These are phyloP conservation scores for Trichoderma citrinoviride DNA, from an alignment of 2,329 filamentous ascomycete species.

Conservation along the genomic window DNA sequence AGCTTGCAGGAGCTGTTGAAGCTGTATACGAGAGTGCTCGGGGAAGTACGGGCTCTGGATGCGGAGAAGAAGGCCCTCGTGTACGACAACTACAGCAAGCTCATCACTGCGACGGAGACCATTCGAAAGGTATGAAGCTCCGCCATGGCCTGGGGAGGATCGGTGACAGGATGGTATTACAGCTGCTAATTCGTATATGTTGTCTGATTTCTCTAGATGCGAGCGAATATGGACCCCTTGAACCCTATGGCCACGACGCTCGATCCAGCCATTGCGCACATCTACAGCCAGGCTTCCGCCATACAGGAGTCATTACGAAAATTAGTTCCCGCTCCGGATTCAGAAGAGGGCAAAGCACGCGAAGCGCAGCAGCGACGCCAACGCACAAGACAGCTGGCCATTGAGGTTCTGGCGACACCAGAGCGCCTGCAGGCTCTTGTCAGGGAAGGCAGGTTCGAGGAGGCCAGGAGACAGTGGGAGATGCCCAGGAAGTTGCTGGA, in stretches of 20 bases:
- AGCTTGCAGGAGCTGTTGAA: slow-evolving; percentile 66
- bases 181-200: not conserved
- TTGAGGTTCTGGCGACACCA: slow-evolving; percentile 61
- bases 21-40: slow-evolving; percentile 68
- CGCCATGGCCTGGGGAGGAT: not conserved
- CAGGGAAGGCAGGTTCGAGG: slow-evolving; percentile 56
- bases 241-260: slow-evolving; percentile 72
- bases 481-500: slow-evolving; percentile 51
- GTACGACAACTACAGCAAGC: slow-evolving; percentile 97
- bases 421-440: slow-evolving; percentile 57
- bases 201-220: slow-evolving; percentile 54
- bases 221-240: slow-evolving; percentile 75
- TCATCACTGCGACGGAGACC: slow-evolving; percentile 95
- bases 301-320: slow-evolving; percentile 53
- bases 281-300: slow-evolving; percentile 60
- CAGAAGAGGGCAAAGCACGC: slow-evolving; percentile 37
- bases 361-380: slow-evolving; percentile 36
- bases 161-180: not conserved
- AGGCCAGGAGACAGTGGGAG: slow-evolving; percentile 58
- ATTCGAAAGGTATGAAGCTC: slow-evolving; percentile 64
- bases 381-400: slow-evolving; percentile 55
- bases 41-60: slow-evolving; percentile 84
- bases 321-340: slow-evolving; percentile 47
- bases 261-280: slow-evolving; percentile 70
- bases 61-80: slow-evolving; percentile 96